phyloP scores from a whole-genome alignment of 208 protist genomes.

The Crithidia acanthocephali region DNA sequence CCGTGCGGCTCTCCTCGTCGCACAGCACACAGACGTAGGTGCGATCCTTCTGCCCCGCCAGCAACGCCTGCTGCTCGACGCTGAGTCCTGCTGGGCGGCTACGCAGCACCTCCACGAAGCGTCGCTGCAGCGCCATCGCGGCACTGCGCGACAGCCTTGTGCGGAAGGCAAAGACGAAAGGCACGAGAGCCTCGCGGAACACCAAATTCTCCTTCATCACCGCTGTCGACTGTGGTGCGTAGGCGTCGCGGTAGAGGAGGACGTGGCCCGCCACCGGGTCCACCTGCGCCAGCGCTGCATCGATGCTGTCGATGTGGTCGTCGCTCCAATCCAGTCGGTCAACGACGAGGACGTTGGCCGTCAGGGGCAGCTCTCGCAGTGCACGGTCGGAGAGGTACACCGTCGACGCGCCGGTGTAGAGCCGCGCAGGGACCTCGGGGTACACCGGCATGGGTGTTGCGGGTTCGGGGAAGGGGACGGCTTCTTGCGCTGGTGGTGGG shows the following conservation, averaged over 20 bases:
- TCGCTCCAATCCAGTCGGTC: slow-evolving; percentile 32
- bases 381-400: slow-evolving; percentile 38
- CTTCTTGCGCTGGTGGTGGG: background rate
- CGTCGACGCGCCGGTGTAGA: slow-evolving; percentile 31
- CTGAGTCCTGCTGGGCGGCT: slow-evolving; percentile 14
- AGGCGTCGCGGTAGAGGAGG: slow-evolving; percentile 39
- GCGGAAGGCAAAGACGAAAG: slow-evolving; percentile 47
- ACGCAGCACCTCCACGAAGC: slow-evolving; percentile 32
- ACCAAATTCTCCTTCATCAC: slow-evolving; percentile 17
- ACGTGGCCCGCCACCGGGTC: slow-evolving; percentile 27
- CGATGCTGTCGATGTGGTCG: background rate
- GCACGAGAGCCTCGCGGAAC: slow-evolving; percentile 22
- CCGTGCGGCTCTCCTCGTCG: slow-evolving; percentile 23
- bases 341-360: slow-evolving; percentile 51
- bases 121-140: slow-evolving; percentile 19
- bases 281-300: slow-evolving; percentile 16
- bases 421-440: slow-evolving; percentile 14
- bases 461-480: slow-evolving; percentile 2
- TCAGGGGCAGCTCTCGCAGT: slow-evolving; percentile 30
- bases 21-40: slow-evolving; percentile 31
- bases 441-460: slow-evolving; percentile 22
- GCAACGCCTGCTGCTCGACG: slow-evolving; percentile 22
- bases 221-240: slow-evolving; percentile 19
- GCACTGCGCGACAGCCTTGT: slow-evolving; percentile 19
- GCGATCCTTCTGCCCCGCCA: slow-evolving; percentile 29